Base-by-base conservation (phyloP, 305 asterid genomes). In the Andrographis paniculata region DNA sequence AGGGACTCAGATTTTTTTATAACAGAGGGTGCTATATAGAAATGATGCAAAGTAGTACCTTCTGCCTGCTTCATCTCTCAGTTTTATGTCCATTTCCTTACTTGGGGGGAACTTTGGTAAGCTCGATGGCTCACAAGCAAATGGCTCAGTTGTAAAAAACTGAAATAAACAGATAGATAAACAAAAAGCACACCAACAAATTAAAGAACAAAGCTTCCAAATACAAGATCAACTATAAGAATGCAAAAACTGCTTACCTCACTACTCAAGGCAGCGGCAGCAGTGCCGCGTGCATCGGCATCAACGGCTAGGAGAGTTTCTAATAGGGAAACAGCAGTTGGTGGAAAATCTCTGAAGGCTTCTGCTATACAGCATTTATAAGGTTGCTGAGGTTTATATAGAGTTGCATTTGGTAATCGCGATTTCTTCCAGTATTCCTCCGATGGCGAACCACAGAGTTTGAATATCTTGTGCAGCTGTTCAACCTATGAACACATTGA, bases 361-460 rank as follows among this genome's bases (percentile, higher is more conserved):
- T 92, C 96, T 1, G 67, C 58, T 43, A 87, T 57, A 67, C 93
- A 84, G 46, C 93, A 64, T 50, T 69, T 81, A 50, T 92, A 92
- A 36, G 87, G 94, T 20, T 92, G 97, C 55, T 87, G 95, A 50
- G 99, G 99, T 69, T 81, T 92, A 68, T 84, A 92, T 30, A 81
- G 80, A 35, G 93, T 82, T 11, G 97, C 93, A 47, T 87, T 87
- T n/a, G 99, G 99, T 35, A 92, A 59, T 68, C 73, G 71, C 37
- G 87, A 81, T 74, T 79, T 92, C 81, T 78, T 92, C 99, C 99
- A 92, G 68, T 80, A 87, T 39, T 87, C 94, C 54, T 91, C 96
- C 96, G n/a, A n/a, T n/a, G n/a, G n/a, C n/a, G n/a, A 87, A 52
- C 99, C 99, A 50, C 99, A 92, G 51, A 92, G 69, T 52, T 84